These are phyloP conservation scores for Sextonia rubra DNA, from an alignment of 164 flowering plant species.

Conservation along the genomic window DNA sequence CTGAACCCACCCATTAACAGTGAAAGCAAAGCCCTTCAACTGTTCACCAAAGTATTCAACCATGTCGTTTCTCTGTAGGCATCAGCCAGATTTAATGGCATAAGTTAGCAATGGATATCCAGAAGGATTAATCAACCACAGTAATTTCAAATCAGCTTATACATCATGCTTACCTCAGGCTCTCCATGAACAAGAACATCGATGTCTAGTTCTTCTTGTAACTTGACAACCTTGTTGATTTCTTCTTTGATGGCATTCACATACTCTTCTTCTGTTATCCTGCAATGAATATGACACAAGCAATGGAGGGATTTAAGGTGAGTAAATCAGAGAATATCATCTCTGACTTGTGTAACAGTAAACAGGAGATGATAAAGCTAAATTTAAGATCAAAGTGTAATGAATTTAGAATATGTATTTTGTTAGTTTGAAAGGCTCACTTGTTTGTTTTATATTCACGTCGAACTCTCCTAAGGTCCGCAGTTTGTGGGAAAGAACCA, in stretches of 20 bases:
- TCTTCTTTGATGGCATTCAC: slow-evolving; percentile 24
- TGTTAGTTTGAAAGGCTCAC: slow-evolving; percentile 31
- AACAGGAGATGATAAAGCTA: background rate
- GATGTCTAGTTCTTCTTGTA: slow-evolving; percentile 24
- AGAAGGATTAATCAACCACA: background rate
- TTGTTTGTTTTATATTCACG: slow-evolving; percentile 94
- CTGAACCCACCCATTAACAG: slow-evolving; percentile 32
- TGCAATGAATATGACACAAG: background rate
- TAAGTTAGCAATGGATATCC: background rate
- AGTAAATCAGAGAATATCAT: too few species aligned
- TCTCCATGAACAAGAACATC: slow-evolving; percentile 29
- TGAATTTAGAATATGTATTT: background rate
- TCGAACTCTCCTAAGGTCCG: slow-evolving; percentile 79
- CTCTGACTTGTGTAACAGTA: too few species aligned
- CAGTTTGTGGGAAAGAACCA: slow-evolving; percentile 96
- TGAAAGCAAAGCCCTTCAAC: slow-evolving; percentile 32
- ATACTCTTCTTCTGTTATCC: slow-evolving; percentile 24
- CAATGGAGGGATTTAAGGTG: background rate
- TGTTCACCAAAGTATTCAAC: slow-evolving; percentile 35
- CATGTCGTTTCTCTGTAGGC: slow-evolving; percentile 28
- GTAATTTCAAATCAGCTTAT: background rate
- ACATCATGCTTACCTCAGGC: slow-evolving; percentile 17
- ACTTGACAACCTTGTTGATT: slow-evolving; percentile 21
- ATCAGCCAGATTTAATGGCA: background rate
- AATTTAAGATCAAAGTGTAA: background rate